Conservation (phyloP, 2,329 filamentous ascomycete genomes). For the Tolypocladium guangdongense region DNA sequence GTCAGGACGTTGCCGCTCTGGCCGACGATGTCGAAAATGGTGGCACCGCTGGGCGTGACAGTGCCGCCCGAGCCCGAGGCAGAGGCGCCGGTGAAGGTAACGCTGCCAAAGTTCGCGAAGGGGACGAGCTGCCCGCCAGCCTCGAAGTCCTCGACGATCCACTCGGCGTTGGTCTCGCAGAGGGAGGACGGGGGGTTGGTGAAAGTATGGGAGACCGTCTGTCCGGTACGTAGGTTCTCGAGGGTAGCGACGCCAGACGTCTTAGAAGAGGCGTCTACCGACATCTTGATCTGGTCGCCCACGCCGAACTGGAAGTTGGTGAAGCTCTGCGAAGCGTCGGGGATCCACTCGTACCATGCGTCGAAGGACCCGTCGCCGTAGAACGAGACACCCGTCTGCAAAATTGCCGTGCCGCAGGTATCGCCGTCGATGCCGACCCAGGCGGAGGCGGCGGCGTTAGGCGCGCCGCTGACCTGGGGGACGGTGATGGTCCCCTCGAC, state of each 20-base stretch:
- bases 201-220: conserved; percentile 40
- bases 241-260: conserved; percentile 15
- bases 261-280: conserved; percentile 14
- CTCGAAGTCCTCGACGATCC: conserved; percentile 45
- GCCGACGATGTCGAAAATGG: conserved; percentile 9
- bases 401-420: conserved; percentile 26
- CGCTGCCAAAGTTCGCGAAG: conserved; percentile 18
- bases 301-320: conserved; percentile 16
- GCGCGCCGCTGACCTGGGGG: conserved; percentile 10
- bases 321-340: conserved; percentile 29
- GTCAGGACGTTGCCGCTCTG: conserved; percentile 4
- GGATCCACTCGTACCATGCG: conserved; percentile 37
- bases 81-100: conserved; percentile 13
- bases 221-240: conserved; percentile 39
- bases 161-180: conserved; percentile 48
- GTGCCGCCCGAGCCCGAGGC: conserved; percentile 8
- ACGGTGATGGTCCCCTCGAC: conserved; percentile 19
- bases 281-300: conserved; percentile 20
- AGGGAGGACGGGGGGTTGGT: conserved; percentile 29
- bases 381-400: conserved; percentile 33
- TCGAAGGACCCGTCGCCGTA: conserved; percentile 23
- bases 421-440: conserved; percentile 40
- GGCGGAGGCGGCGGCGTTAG: conserved; percentile 16
- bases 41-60: conserved; percentile 6
- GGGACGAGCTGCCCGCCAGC: conserved; percentile 12